Base-by-base conservation (phyloP, 352 stramenopile genomes). In the Phytopythium mirpurense region DNA sequence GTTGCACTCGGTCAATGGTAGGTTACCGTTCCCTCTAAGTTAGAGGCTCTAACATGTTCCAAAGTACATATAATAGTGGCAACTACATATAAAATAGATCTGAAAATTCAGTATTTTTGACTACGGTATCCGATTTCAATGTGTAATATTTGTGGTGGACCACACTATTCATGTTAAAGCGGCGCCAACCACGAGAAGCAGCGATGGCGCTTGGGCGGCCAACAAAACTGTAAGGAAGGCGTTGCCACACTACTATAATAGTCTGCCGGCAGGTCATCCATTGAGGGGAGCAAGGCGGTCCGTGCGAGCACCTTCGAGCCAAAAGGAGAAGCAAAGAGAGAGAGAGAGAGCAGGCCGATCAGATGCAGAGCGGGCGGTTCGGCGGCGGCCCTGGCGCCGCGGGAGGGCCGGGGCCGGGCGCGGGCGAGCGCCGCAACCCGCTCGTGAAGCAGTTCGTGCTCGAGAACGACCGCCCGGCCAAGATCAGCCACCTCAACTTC, bases 401-500 rank as follows among this genome's bases (percentile, higher is more conserved):
- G 18, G 41, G 29, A 15, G 55, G 31, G 47, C 21, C 32, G 15
- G 59, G 65, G 50, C 64, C 50, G 34, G 50, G 40, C 61, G 67
- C 54, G 56, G 69, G 67, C 66, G 74, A 90, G 68, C 78, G 80
- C 56, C 79, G 80, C 58, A 92, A 94, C 60, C 84, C 84, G 58
- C 67, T 91, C n/a, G 79, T 94, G 47, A 94, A 94, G 76, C 84
- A 94, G 60, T 79, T 94, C 52, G 84, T 94, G 65, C 74, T 93
- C 18, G 84, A 94, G 65, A 94, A 94, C 57, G 84, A 91, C 66
- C 82, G 82, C 2, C 84, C 84, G n/a, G 80, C 81, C 48, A 96
- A 98, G 70, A 99, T 99, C 67, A 96, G 84, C 48, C 93, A 98
- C 68, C 78, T 99, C 51, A 97, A 98, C 78, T 99, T 99, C 71